Conservation (phyloP, 2,329 filamentous ascomycete species). For the Neophaeococcomyces mojaviensis region DNA sequence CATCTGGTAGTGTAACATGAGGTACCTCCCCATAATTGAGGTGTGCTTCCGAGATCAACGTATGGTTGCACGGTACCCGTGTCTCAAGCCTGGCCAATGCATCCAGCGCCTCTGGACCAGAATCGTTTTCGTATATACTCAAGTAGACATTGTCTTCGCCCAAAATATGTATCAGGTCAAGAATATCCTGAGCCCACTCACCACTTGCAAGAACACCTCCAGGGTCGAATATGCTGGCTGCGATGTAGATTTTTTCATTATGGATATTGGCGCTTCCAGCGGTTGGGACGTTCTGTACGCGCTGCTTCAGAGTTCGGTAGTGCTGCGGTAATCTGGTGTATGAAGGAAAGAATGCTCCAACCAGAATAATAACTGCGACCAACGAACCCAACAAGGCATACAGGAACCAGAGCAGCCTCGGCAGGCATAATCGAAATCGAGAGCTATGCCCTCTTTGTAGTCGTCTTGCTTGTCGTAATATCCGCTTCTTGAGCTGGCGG, state of each 20-base stretch:
- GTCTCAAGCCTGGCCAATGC: slow-evolving; percentile 49
- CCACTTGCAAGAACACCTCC: slow-evolving; percentile 54
- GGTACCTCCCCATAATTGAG: slow-evolving; percentile 51
- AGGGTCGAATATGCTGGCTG: slow-evolving; percentile 61
- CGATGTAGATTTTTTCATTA: slow-evolving; percentile 65
- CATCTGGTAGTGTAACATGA: slow-evolving; percentile 55
- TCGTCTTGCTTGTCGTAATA: not conserved
- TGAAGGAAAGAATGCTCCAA: slow-evolving; percentile 46
- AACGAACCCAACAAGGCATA: slow-evolving; percentile 18
- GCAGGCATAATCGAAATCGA: not conserved
- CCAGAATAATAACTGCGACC: slow-evolving; percentile 34
- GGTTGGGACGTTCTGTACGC: slow-evolving; percentile 26
- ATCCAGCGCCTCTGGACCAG: slow-evolving; percentile 47
- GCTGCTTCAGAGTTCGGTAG: slow-evolving; percentile 36
- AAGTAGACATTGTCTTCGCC: slow-evolving; percentile 62
- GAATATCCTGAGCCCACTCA: slow-evolving; percentile 55
- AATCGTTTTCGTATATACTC: slow-evolving; percentile 67
- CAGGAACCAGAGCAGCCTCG: slow-evolving; percentile 3
- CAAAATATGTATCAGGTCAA: slow-evolving; percentile 57
- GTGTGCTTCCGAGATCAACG: slow-evolving; percentile 54
- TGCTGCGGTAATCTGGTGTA: slow-evolving; percentile 49
- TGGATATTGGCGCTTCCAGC: slow-evolving; percentile 43
- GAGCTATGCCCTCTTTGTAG: not conserved
- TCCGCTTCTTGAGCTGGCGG: not conserved
- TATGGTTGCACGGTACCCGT: slow-evolving; percentile 43